A percentile compares a stretch with the other conserved stretches of the same genome.
phyloP scores from a whole-genome alignment of 257 asterid genomes.

The Apocynum venetum region DNA sequence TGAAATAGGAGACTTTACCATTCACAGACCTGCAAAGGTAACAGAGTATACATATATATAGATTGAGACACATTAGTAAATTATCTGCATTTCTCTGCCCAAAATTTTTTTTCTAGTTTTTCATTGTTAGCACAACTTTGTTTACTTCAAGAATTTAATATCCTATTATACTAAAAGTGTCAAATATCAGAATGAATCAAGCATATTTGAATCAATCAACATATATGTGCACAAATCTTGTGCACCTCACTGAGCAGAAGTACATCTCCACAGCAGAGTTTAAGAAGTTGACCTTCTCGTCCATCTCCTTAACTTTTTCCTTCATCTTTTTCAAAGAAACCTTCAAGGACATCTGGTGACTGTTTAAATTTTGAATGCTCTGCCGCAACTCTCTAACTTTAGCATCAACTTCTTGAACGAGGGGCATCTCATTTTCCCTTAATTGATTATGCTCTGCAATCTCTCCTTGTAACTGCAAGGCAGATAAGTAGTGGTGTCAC shows the following conservation, averaged over 20 bases:
- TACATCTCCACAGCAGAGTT: slow-evolving; percentile 2
- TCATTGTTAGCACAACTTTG: no score
- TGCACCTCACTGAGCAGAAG: not conserved
- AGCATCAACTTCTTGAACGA: slow-evolving; percentile 55
- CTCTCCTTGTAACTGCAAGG: slow-evolving; percentile 56
- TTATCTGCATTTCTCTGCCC: no score
- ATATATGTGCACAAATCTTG: not conserved
- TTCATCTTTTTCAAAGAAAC: slow-evolving; percentile 51
- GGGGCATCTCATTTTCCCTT: slow-evolving; percentile 61
- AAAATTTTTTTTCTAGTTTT: no score
- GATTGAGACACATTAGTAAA: no score
- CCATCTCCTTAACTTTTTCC: slow-evolving; percentile 74
- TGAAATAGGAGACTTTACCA: not conserved
- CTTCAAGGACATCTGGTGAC: slow-evolving; percentile 66
- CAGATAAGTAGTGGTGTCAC: slow-evolving; percentile 13
- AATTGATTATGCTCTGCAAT: slow-evolving; percentile 46
- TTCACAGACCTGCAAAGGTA: not conserved
- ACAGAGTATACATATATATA: not conserved
- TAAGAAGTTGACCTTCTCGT: slow-evolving; percentile 60
- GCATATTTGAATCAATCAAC: not conserved
- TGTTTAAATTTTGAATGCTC: slow-evolving; percentile 63
- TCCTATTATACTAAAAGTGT: no score
- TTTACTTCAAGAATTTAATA: no score
- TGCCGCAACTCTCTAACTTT: slow-evolving; percentile 62
- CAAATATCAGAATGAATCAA: not conserved